A percentile compares a stretch with the other conserved stretches of the same genome.
phyloP scores from a whole-genome alignment of 345 rosid genomes.

The Heritiera littoralis region DNA sequence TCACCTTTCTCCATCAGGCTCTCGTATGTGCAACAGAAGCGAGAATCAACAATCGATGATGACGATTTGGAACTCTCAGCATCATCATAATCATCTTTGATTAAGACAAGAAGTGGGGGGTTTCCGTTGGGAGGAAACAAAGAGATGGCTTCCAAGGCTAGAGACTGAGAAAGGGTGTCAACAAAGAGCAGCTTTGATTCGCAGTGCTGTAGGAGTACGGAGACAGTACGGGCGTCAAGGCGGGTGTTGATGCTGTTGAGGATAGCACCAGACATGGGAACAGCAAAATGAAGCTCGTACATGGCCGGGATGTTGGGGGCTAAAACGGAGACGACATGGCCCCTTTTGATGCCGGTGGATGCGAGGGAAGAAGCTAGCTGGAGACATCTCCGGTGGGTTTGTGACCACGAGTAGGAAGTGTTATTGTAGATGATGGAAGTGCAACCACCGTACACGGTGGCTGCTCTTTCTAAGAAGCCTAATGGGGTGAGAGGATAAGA shows the following conservation, averaged over 20 bases:
- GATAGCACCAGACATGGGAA: slow-evolving; percentile 78
- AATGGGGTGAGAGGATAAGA: slow-evolving; percentile 43
- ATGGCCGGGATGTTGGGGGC: slow-evolving; percentile 73
- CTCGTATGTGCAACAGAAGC: slow-evolving; percentile 48
- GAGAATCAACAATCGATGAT: slow-evolving; percentile 11
- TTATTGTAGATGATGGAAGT: slow-evolving; percentile 56
- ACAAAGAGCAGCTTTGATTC: slow-evolving; percentile 71
- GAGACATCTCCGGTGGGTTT: slow-evolving; percentile 74
- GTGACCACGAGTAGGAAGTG: slow-evolving; percentile 67
- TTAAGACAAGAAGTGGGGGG: slow-evolving; percentile 53
- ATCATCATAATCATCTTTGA: slow-evolving; percentile 42
- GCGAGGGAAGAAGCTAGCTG: slow-evolving; percentile 70
- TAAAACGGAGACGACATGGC: slow-evolving; percentile 69
- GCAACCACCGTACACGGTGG: slow-evolving; percentile 76
- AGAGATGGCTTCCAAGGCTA: slow-evolving; percentile 55
- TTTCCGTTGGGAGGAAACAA: slow-evolving; percentile 29
- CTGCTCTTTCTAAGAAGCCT: slow-evolving; percentile 58
- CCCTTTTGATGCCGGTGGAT: slow-evolving; percentile 45
- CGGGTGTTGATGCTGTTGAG: slow-evolving; percentile 86
- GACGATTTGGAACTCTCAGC: slow-evolving; percentile 5
- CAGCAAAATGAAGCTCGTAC: slow-evolving; percentile 92
- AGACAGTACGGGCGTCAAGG: slow-evolving; percentile 72
- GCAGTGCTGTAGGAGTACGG: slow-evolving; percentile 63
- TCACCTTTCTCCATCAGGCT: slow-evolving; percentile 53
- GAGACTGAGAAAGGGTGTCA: slow-evolving; percentile 44